Evolutionary conservation across 2,329 filamentous ascomycete genomes (phyloP), one percentile per base, ranked within the genome.

Genomic region (Phyllosticta citrichinensis): DNA sequence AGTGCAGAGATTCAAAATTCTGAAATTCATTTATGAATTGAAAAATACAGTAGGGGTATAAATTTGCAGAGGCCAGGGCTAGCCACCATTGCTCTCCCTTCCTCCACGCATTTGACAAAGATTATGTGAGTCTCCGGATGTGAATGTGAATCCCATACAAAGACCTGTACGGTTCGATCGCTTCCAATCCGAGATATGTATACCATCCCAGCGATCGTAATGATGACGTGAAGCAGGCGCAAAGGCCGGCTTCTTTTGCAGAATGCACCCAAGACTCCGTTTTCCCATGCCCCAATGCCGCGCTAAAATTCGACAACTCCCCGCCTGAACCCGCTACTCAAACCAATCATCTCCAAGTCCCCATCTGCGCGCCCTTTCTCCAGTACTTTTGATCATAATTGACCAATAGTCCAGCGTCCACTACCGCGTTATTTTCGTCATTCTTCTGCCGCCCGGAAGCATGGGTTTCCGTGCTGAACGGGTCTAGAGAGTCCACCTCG

Each of bases 341-440:
- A 47, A 3, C 2, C 3, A n/a, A 58, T 55, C 52, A 64, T 47
- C 33, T 53, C 61, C 56, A 60, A 11, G 19, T 66, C 35, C 74
- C 74, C 57, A 70, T 72, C 58, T 70, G 67, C 30, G 71, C 67
- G 27, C 73, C 73, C 61, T 78, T 79, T 62, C 82, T 79, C 80
- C 83, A 86, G 64, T 81, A 81, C 52, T 77, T 76, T 66, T 81
- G 79, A 63, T 86, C 83, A 62, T 83, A 83, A 66, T 87, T 87
- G 57, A 87, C 83, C 59, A 76, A 71, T 33, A 79, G 73, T 0
- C 75, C 73, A 51, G 71, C 69, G 20, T 72, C 68, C n/a, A 73
- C 56, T 25, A 69, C 70, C 52, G 68, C 64, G 19, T 67, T 68
- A 10, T 65, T 66, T 53, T 70, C 66, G 4, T 66, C 62, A 3